A percentile compares a stretch with the other conserved stretches of the same genome.
These are phyloP conservation scores for Puccinia coronata DNA, from an alignment of 1,284 basidiomycete genomes.

Conservation along the genomic window DNA sequence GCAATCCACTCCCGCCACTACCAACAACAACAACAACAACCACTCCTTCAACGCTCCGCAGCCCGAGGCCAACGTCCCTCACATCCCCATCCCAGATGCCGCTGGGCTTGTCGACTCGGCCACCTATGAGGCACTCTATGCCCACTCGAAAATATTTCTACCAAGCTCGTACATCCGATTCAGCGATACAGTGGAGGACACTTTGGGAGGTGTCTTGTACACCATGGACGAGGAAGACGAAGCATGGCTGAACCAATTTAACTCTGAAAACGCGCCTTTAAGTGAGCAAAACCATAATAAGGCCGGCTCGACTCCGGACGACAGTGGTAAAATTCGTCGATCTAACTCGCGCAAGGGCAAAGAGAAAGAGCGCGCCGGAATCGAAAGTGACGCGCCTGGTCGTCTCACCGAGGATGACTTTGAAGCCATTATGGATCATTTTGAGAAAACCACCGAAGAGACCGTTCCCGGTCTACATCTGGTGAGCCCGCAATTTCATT, in stretches of 20 bases:
- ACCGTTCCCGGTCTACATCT: conserved; percentile 86
- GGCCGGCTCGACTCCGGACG: conserved; percentile 63
- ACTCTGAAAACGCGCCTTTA: conserved; percentile 80
- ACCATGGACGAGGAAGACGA: conserved; percentile 95
- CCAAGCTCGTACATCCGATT: conserved; percentile 74
- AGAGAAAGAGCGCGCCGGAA: conserved; percentile 63
- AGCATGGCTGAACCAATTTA: conserved; percentile 89
- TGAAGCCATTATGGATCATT: conserved; percentile 90
- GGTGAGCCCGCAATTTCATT: conserved; percentile 63
- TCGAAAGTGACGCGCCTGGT: conserved; percentile 59
- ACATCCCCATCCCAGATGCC: conserved; percentile 88
- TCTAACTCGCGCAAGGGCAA: conserved; percentile 66
- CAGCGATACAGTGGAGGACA: conserved; percentile 85
- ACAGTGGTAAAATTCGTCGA: conserved; percentile 64
- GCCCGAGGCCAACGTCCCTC: conserved; percentile 57
- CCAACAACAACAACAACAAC: too few relatives aligned
- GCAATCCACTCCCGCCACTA: conserved; percentile 17
- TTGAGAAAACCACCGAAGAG: conserved; percentile 88
- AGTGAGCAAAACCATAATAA: conserved; percentile 69
- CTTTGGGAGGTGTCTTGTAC: conserved; percentile 73
- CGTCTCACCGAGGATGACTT: conserved; percentile 82
- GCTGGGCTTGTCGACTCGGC: conserved; percentile 72
- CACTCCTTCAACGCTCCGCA: not conserved
- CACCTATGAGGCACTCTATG: conserved; percentile 70
- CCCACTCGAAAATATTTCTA: conserved; percentile 46